Evolutionary conservation across 768 basidiomycete genomes (phyloP), one percentile per base, ranked within the genome.

Genomic region (Jaapia argillacea): DNA sequence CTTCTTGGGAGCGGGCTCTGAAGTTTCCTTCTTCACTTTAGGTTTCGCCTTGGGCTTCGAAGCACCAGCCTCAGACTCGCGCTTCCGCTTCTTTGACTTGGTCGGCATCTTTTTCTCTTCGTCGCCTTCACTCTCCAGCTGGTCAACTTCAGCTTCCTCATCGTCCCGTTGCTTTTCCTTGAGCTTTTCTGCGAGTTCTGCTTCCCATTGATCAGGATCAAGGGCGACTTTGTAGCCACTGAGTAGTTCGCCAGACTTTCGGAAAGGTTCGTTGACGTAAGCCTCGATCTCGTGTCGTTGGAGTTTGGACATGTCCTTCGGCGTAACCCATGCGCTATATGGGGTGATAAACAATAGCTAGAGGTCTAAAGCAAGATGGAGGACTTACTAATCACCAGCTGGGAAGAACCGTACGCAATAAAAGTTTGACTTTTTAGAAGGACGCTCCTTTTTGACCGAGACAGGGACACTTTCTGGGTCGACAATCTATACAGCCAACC

Each of bases 391-490:
- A 64, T 97, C 94, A 41, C 87, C 92, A 23, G 75, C 75, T 4
- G 96, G 92, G 75, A 96, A 98, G 75, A 93, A 99, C 50, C 82
- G 71, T 24, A 81, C 73, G 49, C 78, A 79, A 63, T 86, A 82
- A 51, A 79, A 82, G 10, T 66, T 68, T 6, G 74, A 67, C 63
- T 86, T 92, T 64, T 83, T 85, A 53, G 69, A 59, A 6, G 93
- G 90, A 16, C 82, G 82, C 57, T 87, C 84, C 51, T 69, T 76
- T 41, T 63, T 51, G 4, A 97, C 91, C 2, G 47, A 50, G 14
- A 66, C 50, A 18, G 85, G 82, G 0, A 86, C 79, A 2, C 53
- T 60, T 5, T 77, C 74, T 0, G 84, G 81, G 57, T 92, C 84
- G 37, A 89, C 79, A 50, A 98, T 73, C 92, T 97, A 60, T 18